Evolutionary conservation across 169 alveolate genomes (phyloP).

Genomic region (Plasmodium vivax): DNA sequence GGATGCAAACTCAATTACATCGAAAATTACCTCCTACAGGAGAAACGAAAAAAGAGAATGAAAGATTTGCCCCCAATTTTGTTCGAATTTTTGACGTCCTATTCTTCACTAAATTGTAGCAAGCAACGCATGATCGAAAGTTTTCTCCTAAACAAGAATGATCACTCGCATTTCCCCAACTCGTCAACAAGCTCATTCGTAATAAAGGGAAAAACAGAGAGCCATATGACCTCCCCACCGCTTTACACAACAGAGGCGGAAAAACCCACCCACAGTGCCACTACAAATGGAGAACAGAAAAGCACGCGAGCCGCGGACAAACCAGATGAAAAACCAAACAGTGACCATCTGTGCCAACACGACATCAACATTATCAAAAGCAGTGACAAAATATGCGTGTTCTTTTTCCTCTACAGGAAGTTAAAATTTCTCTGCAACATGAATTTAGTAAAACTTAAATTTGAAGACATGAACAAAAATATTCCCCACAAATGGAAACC

Average conservation of each 20-base stretch:
- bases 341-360: slow-evolving; percentile 8
- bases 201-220: not conserved
- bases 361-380: slow-evolving; percentile 52
- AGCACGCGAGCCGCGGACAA: not conserved
- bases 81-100: slow-evolving; percentile 72
- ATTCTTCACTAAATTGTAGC: slow-evolving; percentile 41
- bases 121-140: slow-evolving; percentile 24
- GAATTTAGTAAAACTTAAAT: slow-evolving; percentile 29
- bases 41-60: slow-evolving; percentile 47
- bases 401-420: slow-evolving; percentile 38
- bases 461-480: slow-evolving; percentile 1
- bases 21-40: slow-evolving; percentile 44
- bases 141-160: slow-evolving; percentile 14
- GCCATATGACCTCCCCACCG: not conserved
- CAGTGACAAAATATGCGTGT: slow-evolving; percentile 40
- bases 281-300: not conserved
- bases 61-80: slow-evolving; percentile 44
- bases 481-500: not conserved
- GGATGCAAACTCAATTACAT: slow-evolving; percentile 64
- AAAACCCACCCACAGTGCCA: not conserved
- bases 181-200: not conserved
- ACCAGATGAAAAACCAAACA: not conserved
- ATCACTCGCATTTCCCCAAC: not conserved
- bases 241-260: not conserved
- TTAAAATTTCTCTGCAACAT: slow-evolving; percentile 59